A percentile compares a stretch with the other conserved stretches of the same genome.
Conservation (phyloP, 495 filamentous ascomycete species). For the Penicillium egyptiacum region DNA sequence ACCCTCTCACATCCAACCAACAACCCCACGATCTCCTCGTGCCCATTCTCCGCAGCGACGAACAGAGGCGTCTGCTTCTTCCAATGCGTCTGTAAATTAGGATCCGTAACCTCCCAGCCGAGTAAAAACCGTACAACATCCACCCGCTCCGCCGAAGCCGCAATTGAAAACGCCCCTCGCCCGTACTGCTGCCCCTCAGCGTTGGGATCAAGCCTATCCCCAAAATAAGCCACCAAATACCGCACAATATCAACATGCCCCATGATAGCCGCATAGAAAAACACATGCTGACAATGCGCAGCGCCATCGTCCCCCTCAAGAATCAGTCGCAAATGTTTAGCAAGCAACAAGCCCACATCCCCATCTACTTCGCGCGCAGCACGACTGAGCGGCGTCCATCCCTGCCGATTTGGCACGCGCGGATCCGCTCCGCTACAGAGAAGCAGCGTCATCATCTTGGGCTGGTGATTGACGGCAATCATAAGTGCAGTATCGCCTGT, state of each 20-base stretch:
- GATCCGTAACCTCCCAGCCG: slow-evolving; percentile 24
- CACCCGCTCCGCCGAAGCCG: slow-evolving; percentile 17
- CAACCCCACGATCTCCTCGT: slow-evolving; percentile 16
- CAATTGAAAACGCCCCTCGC: slow-evolving; percentile 24
- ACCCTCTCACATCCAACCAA: slow-evolving; percentile 19
- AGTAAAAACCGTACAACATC: slow-evolving; percentile 21
- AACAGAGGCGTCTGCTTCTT: slow-evolving; percentile 25
- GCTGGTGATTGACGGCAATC: slow-evolving; percentile 14
- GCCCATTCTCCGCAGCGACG: slow-evolving; percentile 17
- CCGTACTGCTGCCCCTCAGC: slow-evolving; percentile 12
- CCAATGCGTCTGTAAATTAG: slow-evolving; percentile 26
- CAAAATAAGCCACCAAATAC: slow-evolving; percentile 23
- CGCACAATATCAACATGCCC: slow-evolving; percentile 23
- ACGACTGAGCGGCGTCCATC: slow-evolving; percentile 20
- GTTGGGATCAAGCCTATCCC: slow-evolving; percentile 24
- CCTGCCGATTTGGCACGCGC: slow-evolving; percentile 19
- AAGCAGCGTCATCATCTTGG: slow-evolving; percentile 12
- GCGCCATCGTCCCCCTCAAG: slow-evolving; percentile 16
- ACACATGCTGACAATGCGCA: slow-evolving; percentile 28
- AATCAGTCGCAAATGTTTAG: slow-evolving; percentile 24
- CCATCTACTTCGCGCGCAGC: slow-evolving; percentile 11
- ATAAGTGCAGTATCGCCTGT: slow-evolving; percentile 24
- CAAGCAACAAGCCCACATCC: slow-evolving; percentile 19
- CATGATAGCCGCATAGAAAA: slow-evolving; percentile 26
- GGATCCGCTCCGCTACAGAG: slow-evolving; percentile 19